Base-by-base conservation (phyloP, 2,329 filamentous ascomycete genomes). In the Epichloe hybrida region DNA sequence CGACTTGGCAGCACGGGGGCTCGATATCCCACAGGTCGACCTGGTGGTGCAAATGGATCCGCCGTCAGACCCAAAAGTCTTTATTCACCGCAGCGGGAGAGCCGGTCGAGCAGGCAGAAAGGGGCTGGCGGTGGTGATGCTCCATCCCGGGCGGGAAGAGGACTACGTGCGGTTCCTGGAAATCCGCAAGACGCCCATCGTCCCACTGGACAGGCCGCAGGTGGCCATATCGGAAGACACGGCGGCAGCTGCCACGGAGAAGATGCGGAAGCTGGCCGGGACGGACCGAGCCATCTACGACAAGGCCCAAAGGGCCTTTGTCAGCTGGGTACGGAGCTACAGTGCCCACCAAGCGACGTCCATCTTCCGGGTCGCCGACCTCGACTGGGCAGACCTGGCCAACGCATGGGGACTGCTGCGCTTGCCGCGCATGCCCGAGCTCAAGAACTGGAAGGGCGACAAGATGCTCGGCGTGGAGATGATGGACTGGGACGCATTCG, bases 341-440 rank as follows among this genome's bases (percentile, higher is more conserved):
- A 86, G 81, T 62, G 94, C 93, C 61, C 93, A 97, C 61, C 82
- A 90, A 57, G 89, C 91, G 1, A 84, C 81, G 53, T 94, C 88
- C 61, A 97, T 98, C 57, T 98, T 98, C 72, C 81, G 86, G 11
- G 72, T 88, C 2, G 66, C 75, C 3, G 88, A 94, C 60, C 74
- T 96, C 15, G 84, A 95, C 64, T 98, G 93, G 93, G 70, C 76
- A 5, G 84, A 89, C 49, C 74, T 93, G 1, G 91, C 83, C 1
- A 74, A 80, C 50, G 86, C 84, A 0, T 98, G 91, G 88, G 93
- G 88, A 2, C 73, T 98, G 1, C 73, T 96, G 2, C 83, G 83
- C 48, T 75, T 97, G 56, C 93, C 93, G 4, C 88, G 86, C 63
- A 98, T 98, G 93, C 91, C 93, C 0, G 93, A 98, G 66, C 70